Percentiles rank a stretch among this genome's conserved stretches.
phyloP scores from a whole-genome alignment of 805 yeast genomes.

The Yarrowia yakushimensis region DNA sequence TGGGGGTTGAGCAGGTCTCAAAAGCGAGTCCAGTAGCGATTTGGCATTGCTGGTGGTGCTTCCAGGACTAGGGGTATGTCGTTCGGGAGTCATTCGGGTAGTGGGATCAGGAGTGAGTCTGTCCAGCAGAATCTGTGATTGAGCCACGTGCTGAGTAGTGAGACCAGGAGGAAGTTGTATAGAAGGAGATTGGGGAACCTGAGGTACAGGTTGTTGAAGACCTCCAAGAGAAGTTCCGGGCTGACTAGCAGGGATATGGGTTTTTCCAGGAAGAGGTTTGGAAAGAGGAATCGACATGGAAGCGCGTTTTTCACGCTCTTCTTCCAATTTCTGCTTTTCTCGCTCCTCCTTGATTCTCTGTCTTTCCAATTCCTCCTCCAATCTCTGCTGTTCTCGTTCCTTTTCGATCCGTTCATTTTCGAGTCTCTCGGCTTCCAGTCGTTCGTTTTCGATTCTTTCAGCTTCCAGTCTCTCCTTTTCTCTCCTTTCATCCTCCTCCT shows the following conservation, averaged over 20 bases:
- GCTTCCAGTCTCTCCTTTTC: not conserved
- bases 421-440: not conserved
- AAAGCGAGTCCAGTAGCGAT: not conserved
- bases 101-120: conserved; percentile 20
- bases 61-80: conserved; percentile 10
- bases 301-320: conserved; percentile 1
- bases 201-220: not conserved
- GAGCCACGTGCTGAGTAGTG: not conserved
- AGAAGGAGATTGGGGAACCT: not conserved
- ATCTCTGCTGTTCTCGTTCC: not conserved
- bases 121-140: conserved; percentile 18
- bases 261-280: not conserved
- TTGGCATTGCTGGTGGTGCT: conserved; percentile 8
- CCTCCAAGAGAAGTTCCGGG: conserved; percentile 13
- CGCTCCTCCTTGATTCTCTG: not conserved
- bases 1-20: not conserved
- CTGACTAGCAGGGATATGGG: not conserved
- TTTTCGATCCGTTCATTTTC: not conserved
- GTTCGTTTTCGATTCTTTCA: not conserved
- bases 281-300: not conserved
- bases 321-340: not conserved
- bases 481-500: not conserved
- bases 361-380: not conserved
- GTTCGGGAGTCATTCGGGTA: not conserved
- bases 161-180: not conserved